Percentiles rank a stretch among this genome's conserved stretches.
These are phyloP conservation scores for Penicillium robsamsonii DNA, from an alignment of 495 filamentous ascomycete species.

Conservation along the genomic window DNA sequence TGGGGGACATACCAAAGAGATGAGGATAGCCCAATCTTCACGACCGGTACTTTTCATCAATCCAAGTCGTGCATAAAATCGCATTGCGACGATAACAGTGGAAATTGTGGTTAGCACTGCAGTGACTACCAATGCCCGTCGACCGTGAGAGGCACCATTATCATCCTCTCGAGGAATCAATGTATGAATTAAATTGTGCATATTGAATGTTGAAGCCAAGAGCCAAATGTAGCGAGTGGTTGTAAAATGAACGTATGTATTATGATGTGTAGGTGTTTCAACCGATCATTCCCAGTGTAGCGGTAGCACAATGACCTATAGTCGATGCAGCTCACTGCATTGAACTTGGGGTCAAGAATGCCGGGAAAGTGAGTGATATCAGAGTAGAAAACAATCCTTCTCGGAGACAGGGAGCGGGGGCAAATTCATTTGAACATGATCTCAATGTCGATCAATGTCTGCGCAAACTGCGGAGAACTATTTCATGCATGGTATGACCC, in stretches of 20 bases:
- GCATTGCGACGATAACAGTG: conserved; percentile 31
- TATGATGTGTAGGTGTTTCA: not conserved
- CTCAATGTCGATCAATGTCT: conserved; percentile 1
- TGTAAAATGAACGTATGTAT: conserved; percentile 17
- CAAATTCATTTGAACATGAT: conserved; percentile 2
- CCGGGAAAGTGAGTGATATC: not conserved
- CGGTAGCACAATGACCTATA: not conserved
- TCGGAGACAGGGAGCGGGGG: not conserved
- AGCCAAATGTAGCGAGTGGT: conserved; percentile 6
- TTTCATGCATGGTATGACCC: conserved; percentile 13
- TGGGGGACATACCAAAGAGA: conserved; percentile 23
- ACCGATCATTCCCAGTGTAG: not conserved
- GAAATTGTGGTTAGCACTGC: conserved; percentile 33
- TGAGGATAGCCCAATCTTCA: conserved; percentile 38
- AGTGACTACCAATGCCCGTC: conserved; percentile 38
- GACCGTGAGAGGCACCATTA: conserved; percentile 27
- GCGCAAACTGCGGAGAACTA: conserved; percentile 15
- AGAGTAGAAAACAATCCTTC: not conserved
- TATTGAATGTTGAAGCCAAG: conserved; percentile 11
- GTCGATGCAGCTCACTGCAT: conserved; percentile 3
- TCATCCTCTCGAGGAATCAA: conserved; percentile 21
- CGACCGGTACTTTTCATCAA: conserved; percentile 39
- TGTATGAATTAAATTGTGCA: conserved; percentile 22
- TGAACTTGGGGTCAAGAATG: not conserved
- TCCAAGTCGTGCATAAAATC: conserved; percentile 33